phyloP scores from a whole-genome alignment of 257 asterid genomes.

The Paulownia fortunei region DNA sequence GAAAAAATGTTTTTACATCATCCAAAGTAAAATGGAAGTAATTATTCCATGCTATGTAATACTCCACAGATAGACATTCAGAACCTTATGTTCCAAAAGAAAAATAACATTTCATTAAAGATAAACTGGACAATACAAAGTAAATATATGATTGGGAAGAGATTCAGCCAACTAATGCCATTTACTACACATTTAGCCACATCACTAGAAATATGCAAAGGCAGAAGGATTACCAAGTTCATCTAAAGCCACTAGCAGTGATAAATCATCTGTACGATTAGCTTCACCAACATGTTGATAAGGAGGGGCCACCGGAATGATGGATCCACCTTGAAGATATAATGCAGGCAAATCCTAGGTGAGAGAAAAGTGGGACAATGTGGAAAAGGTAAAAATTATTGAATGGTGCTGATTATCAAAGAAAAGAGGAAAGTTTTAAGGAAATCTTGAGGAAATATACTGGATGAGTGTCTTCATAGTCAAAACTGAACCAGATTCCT shows the following conservation, averaged over 20 bases:
- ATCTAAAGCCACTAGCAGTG: slow-evolving; percentile 81
- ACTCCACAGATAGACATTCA: neutral
- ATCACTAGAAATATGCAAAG: slow-evolving; percentile 12
- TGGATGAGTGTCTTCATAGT: slow-evolving; percentile 93
- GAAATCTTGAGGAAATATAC: slow-evolving; percentile 47
- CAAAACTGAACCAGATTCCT: slow-evolving; percentile 88
- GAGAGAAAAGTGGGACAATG: slow-evolving; percentile 28
- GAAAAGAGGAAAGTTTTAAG: neutral
- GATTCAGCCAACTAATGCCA: neutral
- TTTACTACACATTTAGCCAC: neutral
- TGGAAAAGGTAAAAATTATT: slow-evolving; percentile 9
- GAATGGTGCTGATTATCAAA: slow-evolving; percentile 5
- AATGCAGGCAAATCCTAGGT: slow-evolving; percentile 86
- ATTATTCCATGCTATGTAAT: neutral
- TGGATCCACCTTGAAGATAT: slow-evolving; percentile 91
- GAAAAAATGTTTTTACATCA: neutral
- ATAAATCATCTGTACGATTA: slow-evolving; percentile 67
- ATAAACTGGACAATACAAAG: neutral
- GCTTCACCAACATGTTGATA: slow-evolving; percentile 84
- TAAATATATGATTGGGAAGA: neutral
- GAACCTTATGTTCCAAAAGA: neutral
- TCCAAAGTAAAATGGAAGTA: neutral
- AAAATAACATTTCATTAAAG: neutral
- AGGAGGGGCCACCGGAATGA: slow-evolving; percentile 70
- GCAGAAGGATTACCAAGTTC: slow-evolving; percentile 62